Evolutionary conservation across 139 green algal species (phyloP).

Genomic region (Auxenochlorella pyrenoidosa): DNA sequence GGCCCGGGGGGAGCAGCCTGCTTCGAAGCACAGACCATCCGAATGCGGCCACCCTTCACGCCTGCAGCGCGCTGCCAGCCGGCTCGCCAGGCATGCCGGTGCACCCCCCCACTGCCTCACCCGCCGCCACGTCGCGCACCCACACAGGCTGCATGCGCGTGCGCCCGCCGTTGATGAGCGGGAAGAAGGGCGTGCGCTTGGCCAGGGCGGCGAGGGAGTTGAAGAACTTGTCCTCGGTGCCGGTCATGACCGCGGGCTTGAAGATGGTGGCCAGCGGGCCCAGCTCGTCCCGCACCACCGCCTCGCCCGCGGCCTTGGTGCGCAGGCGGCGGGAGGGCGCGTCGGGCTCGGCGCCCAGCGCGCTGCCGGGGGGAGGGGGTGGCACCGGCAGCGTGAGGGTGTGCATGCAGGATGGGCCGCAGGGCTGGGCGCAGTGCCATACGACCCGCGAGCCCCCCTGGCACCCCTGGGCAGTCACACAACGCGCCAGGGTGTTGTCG

Average conservation of each 20-base stretch:
- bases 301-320: constrained; percentile 85
- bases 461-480: too few species aligned
- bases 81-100: too few species aligned
- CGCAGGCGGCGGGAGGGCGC: constrained; percentile 73
- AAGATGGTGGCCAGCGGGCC: constrained; percentile 77
- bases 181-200: constrained; percentile 69
- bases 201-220: constrained; percentile 81
- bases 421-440: too few species aligned
- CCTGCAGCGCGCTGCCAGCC: too few species aligned
- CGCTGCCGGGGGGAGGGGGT: constrained; percentile 8
- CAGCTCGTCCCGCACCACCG: constrained; percentile 54
- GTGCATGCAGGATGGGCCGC: background rate
- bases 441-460: too few species aligned
- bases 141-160: constrained; percentile 70
- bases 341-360: constrained; percentile 71
- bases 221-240: constrained; percentile 93
- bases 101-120: too few species aligned
- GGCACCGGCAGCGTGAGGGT: too few species aligned
- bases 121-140: constrained; percentile 77
- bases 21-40: too few species aligned
- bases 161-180: constrained; percentile 80
- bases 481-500: too few species aligned
- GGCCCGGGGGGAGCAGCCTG: background rate
- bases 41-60: too few species aligned
- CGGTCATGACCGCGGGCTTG: constrained; percentile 82